A percentile compares a stretch with the other conserved stretches of the same genome.
These are phyloP conservation scores for Colletotrichum sp. DNA, from an alignment of 2,329 filamentous ascomycete genomes.

Conservation along the genomic window DNA sequence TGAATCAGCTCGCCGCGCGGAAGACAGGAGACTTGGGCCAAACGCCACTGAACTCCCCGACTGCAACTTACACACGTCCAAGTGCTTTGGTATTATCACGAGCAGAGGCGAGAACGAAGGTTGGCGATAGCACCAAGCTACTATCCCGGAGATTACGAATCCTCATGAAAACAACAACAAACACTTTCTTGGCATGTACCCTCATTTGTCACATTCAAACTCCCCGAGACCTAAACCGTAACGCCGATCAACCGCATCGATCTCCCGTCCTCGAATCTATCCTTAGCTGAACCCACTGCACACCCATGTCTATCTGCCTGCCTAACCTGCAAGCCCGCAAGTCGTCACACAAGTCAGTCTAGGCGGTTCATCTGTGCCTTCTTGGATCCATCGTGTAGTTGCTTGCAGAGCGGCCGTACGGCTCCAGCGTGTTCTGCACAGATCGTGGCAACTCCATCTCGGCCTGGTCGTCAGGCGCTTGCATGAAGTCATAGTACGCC, in stretches of 20 bases:
- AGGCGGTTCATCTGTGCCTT: not conserved
- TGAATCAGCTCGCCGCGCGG: conserved; percentile 5
- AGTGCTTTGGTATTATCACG: not conserved
- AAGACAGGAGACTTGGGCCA: not conserved
- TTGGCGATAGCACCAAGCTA: not conserved
- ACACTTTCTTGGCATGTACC: not conserved
- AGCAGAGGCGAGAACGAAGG: not conserved
- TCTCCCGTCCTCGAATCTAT: not conserved
- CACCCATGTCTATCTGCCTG: not conserved
- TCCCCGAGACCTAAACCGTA: not conserved
- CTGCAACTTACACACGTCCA: not conserved
- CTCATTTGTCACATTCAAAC: not conserved
- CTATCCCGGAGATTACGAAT: not conserved
- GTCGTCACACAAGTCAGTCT: not conserved
- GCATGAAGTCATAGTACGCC: conserved; percentile 13
- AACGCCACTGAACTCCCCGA: not conserved
- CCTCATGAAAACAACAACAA: not conserved
- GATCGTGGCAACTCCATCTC: conserved; percentile 8
- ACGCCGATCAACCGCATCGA: not conserved
- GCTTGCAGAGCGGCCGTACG: not conserved
- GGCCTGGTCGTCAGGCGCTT: not conserved
- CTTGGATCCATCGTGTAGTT: not conserved
- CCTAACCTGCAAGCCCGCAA: not conserved
- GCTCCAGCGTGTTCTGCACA: not conserved
- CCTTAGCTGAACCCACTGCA: not conserved